Conservation (phyloP, 2,329 filamentous ascomycete species). For the Aulographum hederae region DNA sequence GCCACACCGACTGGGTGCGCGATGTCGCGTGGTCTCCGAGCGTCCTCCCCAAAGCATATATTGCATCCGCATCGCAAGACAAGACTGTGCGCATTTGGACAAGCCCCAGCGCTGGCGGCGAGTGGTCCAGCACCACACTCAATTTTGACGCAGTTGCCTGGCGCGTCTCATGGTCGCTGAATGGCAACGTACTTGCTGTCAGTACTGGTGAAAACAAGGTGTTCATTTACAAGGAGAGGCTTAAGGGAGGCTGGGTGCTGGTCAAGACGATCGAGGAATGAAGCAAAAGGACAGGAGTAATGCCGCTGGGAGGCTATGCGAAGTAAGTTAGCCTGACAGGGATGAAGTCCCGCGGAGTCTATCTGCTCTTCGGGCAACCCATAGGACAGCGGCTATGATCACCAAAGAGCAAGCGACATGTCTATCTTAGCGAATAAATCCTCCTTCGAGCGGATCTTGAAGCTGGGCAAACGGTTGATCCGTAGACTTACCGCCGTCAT, state of each 20-base stretch:
- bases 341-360: too few species aligned
- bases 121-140: constrained; percentile 75
- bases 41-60: constrained; percentile 88
- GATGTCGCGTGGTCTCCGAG: constrained; percentile 96
- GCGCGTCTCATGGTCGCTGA: constrained; percentile 95
- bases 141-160: constrained; percentile 80
- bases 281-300: too few species aligned
- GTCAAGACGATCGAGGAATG: constrained; percentile 92
- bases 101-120: constrained; percentile 26
- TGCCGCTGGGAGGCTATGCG: too few species aligned
- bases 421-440: too few species aligned
- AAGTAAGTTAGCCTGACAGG: background rate
- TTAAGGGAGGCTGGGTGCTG: constrained; percentile 91
- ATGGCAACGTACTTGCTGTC: constrained; percentile 88
- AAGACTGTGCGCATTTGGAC: constrained; percentile 98
- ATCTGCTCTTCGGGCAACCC: too few species aligned
- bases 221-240: constrained; percentile 94
- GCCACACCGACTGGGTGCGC: constrained; percentile 91
- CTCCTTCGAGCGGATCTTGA: too few species aligned
- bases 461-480: too few species aligned
- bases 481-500: too few species aligned
- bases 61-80: constrained; percentile 87
- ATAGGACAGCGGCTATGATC: too few species aligned
- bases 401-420: too few species aligned
- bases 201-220: constrained; percentile 94